Conservation (phyloP, 1,284 basidiomycete genomes). For the Irpex sp. region DNA sequence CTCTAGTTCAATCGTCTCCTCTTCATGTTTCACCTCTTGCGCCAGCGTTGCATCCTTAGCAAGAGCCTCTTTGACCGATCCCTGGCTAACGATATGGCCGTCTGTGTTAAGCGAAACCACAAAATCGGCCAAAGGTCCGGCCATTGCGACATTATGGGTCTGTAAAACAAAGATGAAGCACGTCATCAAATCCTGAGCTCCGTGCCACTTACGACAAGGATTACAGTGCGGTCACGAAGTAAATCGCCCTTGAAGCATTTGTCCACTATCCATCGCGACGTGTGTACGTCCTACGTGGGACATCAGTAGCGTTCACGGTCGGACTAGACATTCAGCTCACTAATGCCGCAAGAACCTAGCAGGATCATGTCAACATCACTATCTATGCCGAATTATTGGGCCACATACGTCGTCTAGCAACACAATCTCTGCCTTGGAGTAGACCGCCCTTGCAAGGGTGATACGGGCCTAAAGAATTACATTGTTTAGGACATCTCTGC, state of each 20-base stretch:
- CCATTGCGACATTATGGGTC: slow-evolving; percentile 47
- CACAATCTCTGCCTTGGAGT: slow-evolving; percentile 53
- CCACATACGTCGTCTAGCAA: slow-evolving; percentile 52
- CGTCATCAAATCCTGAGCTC: not conserved
- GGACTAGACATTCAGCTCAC: not conserved
- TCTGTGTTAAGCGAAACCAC: slow-evolving; percentile 54
- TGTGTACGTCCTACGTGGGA: slow-evolving; percentile 46
- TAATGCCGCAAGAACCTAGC: slow-evolving; percentile 46
- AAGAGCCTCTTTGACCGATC: slow-evolving; percentile 42
- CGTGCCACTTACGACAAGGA: slow-evolving; percentile 56
- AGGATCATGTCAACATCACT: not conserved
- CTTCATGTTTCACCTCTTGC: slow-evolving; percentile 32
- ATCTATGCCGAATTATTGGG: not conserved
- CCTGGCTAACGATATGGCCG: slow-evolving; percentile 44
- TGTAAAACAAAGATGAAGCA: not conserved
- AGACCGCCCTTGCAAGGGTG: slow-evolving; percentile 66
- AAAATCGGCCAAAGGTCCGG: slow-evolving; percentile 56
- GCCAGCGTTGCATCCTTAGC: slow-evolving; percentile 32
- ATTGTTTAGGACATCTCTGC: slow-evolving; percentile 49
- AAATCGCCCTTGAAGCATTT: slow-evolving; percentile 72
- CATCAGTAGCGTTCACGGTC: not conserved
- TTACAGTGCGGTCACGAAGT: slow-evolving; percentile 62
- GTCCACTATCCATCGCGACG: slow-evolving; percentile 73
- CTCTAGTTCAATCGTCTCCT: slow-evolving; percentile 36
- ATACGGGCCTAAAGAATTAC: slow-evolving; percentile 49